Evolutionary conservation across 306 rosid species (phyloP).

Genomic region (Luffa acutangula): DNA sequence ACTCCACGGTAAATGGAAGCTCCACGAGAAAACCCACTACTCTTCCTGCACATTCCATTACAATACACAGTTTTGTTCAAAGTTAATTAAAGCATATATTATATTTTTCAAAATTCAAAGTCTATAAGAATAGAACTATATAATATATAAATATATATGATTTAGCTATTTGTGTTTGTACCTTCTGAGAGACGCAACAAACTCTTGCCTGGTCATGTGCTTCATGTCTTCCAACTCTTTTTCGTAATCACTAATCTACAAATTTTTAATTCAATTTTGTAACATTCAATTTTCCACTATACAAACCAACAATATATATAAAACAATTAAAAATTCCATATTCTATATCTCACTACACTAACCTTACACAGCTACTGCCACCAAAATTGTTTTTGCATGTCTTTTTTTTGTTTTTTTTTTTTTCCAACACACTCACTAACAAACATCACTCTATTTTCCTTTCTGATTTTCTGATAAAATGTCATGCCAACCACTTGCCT

Average conservation of each 20-base stretch:
- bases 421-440: conserved; percentile 8
- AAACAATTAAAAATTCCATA: neutral
- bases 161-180: conserved; percentile 7
- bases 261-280: neutral
- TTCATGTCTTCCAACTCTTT: conserved; percentile 85
- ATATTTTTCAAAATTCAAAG: neutral
- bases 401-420: neutral
- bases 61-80: neutral
- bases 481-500: neutral
- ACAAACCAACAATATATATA: neutral
- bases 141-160: neutral
- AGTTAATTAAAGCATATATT: neutral
- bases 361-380: neutral
- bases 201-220: conserved; percentile 94
- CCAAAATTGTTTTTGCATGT: neutral
- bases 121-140: neutral
- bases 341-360: neutral
- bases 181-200: conserved; percentile 92
- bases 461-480: neutral
- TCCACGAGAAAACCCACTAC: conserved; percentile 93
- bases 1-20: conserved; percentile 96
- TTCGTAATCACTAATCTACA: conserved; percentile 71
- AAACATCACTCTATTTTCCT: neutral
- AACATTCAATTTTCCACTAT: neutral
- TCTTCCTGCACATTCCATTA: conserved; percentile 43